These are phyloP conservation scores for Austroboletus novae-zelandiae DNA, from an alignment of 1,284 basidiomycete species.

Conservation along the genomic window DNA sequence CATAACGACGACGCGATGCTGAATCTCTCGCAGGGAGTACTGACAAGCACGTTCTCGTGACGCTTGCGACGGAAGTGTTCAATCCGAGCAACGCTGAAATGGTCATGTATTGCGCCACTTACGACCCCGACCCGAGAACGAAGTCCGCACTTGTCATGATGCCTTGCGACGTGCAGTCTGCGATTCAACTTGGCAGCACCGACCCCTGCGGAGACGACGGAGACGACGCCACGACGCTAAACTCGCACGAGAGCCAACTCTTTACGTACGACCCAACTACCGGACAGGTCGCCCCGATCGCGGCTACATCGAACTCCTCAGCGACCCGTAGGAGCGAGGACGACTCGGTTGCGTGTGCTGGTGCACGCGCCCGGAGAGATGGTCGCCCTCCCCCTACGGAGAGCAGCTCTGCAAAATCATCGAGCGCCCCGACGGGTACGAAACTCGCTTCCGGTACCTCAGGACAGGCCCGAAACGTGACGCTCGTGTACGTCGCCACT, in stretches of 20 bases:
- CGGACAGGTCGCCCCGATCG: slow-evolving; percentile 54
- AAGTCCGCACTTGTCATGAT: slow-evolving; percentile 51
- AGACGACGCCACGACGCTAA: slow-evolving; percentile 10
- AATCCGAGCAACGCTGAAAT: slow-evolving; percentile 36
- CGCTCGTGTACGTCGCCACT: slow-evolving; percentile 44
- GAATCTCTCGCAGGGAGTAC: slow-evolving; percentile 11
- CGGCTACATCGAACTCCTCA: slow-evolving; percentile 34
- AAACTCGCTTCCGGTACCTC: slow-evolving; percentile 11
- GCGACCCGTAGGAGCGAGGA: slow-evolving; percentile 1
- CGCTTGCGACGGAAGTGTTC: slow-evolving; percentile 47
- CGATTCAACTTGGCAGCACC: neutral
- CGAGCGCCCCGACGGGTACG: slow-evolving; percentile 17
- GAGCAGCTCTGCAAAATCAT: slow-evolving; percentile 1
- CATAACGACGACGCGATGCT: neutral
- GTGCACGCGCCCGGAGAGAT: slow-evolving; percentile 11
- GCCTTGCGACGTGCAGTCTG: slow-evolving; percentile 42
- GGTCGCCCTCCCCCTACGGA: slow-evolving; percentile 4
- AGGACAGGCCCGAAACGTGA: slow-evolving; percentile 40
- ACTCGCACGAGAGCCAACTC: slow-evolving; percentile 49
- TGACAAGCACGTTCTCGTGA: slow-evolving; percentile 32
- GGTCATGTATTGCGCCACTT: slow-evolving; percentile 57
- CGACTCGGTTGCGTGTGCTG: slow-evolving; percentile 2
- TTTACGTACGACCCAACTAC: slow-evolving; percentile 53
- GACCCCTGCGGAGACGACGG: slow-evolving; percentile 10
- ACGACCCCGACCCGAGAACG: slow-evolving; percentile 47